Evolutionary conservation across 2,329 filamentous ascomycete genomes (phyloP).

Genomic region (Diplocarpon rosae): DNA sequence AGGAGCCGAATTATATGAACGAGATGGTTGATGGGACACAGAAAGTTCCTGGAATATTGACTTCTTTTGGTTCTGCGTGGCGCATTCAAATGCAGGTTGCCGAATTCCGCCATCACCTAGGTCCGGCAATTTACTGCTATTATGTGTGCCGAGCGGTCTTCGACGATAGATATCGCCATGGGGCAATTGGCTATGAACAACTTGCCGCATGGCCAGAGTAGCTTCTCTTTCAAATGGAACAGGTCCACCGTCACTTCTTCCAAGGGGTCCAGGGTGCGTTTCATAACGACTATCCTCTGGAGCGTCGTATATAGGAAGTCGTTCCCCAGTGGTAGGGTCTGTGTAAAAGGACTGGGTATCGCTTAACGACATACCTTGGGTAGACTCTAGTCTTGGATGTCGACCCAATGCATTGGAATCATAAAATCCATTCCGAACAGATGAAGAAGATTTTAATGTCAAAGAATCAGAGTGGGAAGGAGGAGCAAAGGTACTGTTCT

Average conservation of each 20-base stretch:
- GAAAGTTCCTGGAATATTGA: conserved; percentile 14
- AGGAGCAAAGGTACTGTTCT: conserved; percentile 13
- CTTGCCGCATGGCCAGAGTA: conserved; percentile 6
- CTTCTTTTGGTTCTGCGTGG: conserved; percentile 9
- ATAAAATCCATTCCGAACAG: conserved; percentile 11
- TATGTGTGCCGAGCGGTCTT: conserved; percentile 8
- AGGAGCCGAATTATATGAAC: conserved; percentile 17
- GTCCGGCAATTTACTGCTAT: conserved; percentile 5
- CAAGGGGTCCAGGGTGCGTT: conserved; percentile 10
- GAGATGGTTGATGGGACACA: conserved; percentile 16
- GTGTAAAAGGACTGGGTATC: conserved; percentile 9
- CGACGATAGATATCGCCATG: conserved; percentile 11
- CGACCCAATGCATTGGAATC: conserved; percentile 10
- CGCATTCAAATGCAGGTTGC: conserved; percentile 9
- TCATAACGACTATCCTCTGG: conserved; percentile 13
- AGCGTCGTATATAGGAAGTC: conserved; percentile 21
- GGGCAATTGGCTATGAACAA: conserved; percentile 7
- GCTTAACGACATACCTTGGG: conserved; percentile 22
- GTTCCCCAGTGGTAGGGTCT: conserved; percentile 13
- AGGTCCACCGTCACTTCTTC: conserved; percentile 13
- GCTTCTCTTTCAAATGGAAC: conserved; percentile 6
- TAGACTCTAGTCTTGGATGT: conserved; percentile 9
- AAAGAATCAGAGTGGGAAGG: conserved; percentile 18
- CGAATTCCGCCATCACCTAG: conserved; percentile 12
- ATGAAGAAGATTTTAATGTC: conserved; percentile 16